phyloP scores from a whole-genome alignment of 345 rosid genomes.

The Hypericum androsaemum region DNA sequence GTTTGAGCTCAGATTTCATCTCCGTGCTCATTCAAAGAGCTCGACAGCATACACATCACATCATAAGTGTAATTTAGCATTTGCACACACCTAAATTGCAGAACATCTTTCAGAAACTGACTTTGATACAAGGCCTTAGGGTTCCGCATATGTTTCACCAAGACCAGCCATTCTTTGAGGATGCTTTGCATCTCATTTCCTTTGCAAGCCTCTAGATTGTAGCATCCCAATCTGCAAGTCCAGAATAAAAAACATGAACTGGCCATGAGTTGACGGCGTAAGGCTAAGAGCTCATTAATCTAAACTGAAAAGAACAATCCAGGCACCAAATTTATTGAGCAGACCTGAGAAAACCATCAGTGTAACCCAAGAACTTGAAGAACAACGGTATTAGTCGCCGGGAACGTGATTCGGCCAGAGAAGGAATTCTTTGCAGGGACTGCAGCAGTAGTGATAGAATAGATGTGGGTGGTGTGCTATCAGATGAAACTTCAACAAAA shows the following conservation, averaged over 20 bases:
- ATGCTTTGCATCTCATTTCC: constrained; percentile 71
- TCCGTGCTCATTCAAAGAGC: too few relatives aligned
- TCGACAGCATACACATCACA: constrained; percentile 2
- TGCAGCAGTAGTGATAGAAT: constrained; percentile 58
- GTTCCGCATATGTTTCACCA: constrained; percentile 66
- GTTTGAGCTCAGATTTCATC: too few relatives aligned
- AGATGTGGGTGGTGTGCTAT: constrained; percentile 38
- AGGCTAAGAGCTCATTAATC: too few relatives aligned
- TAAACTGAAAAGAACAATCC: too few relatives aligned
- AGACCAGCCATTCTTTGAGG: constrained; percentile 76
- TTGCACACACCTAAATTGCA: constrained; percentile 56
- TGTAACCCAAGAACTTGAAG: constrained; percentile 73
- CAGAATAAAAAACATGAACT: background rate
- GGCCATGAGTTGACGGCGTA: too few relatives aligned
- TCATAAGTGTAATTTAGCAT: constrained; percentile 7
- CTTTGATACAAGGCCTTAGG: constrained; percentile 42
- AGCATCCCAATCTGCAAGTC: constrained; percentile 53
- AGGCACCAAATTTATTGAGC: constrained; percentile 1
- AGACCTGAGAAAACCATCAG: constrained; percentile 26
- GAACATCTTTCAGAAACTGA: constrained; percentile 62
- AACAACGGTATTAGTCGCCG: constrained; percentile 61
- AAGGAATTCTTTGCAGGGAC: constrained; percentile 56
- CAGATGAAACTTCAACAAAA: constrained; percentile 41
- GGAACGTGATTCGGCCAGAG: constrained; percentile 56
- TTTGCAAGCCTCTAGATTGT: constrained; percentile 36